Conservation (phyloP, 1,284 basidiomycete genomes). For the Stereum hirsutum region DNA sequence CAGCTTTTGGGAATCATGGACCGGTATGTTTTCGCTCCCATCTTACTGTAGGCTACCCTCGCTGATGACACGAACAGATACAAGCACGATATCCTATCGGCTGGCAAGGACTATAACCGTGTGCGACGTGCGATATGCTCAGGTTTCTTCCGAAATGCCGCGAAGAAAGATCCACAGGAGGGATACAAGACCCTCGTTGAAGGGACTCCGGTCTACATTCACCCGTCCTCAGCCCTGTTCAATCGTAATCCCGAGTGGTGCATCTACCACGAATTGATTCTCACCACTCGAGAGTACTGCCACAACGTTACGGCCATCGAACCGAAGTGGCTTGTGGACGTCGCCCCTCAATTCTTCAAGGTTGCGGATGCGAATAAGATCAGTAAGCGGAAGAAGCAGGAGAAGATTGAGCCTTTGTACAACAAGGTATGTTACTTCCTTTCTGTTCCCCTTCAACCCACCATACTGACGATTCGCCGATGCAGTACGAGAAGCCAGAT, state of each 20-base stretch:
- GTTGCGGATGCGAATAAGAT: conserved; percentile 95
- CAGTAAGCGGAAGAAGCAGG: conserved; percentile 93
- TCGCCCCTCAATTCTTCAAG: conserved; percentile 97
- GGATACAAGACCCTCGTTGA: conserved; percentile 99
- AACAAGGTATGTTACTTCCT: conserved; percentile 44
- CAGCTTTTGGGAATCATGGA: conserved; percentile 99
- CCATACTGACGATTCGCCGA: background rate
- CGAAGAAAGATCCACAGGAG: conserved; percentile 91
- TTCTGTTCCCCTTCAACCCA: background rate
- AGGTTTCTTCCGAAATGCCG: conserved; percentile 93
- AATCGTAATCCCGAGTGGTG: conserved; percentile 83
- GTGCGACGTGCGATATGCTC: conserved; percentile 96
- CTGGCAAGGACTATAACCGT: conserved; percentile 87
- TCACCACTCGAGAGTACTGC: conserved; percentile 86
- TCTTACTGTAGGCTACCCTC: too few relatives aligned
- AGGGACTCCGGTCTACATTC: conserved; percentile 95
- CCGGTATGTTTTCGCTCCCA: conserved; percentile 43
- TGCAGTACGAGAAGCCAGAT: conserved; percentile 75
- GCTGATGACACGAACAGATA: conserved; percentile 55
- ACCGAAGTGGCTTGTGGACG: conserved; percentile 98
- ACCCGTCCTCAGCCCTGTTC: conserved; percentile 95
- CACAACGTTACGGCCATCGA: conserved; percentile 95
- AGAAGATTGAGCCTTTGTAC: conserved; percentile 92
- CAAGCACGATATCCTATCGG: conserved; percentile 91
- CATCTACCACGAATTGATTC: conserved; percentile 69